Conservation (phyloP, 108 stramenopile species). For the Stephanodiscus triporus region DNA sequence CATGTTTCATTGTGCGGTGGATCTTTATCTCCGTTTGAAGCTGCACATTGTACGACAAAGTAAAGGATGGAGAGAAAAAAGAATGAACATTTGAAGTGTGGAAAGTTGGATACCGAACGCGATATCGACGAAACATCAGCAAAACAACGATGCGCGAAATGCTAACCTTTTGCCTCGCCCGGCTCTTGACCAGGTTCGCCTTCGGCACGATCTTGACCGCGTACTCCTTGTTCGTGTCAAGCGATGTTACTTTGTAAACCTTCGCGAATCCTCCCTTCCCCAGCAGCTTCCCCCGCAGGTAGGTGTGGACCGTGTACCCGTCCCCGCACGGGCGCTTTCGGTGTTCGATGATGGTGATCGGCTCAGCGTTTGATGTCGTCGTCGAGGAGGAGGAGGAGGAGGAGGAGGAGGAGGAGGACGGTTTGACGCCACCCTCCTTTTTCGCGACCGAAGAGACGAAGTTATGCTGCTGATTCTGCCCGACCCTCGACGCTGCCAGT, state of each 20-base stretch:
- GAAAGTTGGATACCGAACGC: not conserved
- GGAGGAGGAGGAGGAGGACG: slow-evolving; percentile 1
- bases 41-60: slow-evolving; percentile 38
- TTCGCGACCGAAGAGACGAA: not conserved
- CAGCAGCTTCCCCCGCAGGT: slow-evolving; percentile 77
- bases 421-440: not conserved
- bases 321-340: slow-evolving; percentile 76
- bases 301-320: slow-evolving; percentile 84
- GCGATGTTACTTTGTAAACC: slow-evolving; percentile 83
- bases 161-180: slow-evolving; percentile 92
- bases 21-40: slow-evolving; percentile 99
- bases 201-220: slow-evolving; percentile 95
- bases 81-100: not conserved
- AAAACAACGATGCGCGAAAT: slow-evolving; percentile 4
- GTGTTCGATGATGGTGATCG: slow-evolving; percentile 73
- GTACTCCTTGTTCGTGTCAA: slow-evolving; percentile 83
- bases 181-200: slow-evolving; percentile 85
- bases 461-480: slow-evolving; percentile 1
- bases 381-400: not conserved
- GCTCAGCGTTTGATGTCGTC: slow-evolving; percentile 18
- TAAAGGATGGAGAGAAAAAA: not conserved
- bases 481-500: not conserved
- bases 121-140: not conserved
- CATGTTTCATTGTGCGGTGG: slow-evolving; percentile 93
- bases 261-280: slow-evolving; percentile 96